These are phyloP conservation scores for Talaromyces borbonicus DNA, from an alignment of 495 filamentous ascomycete genomes.

Conservation along the genomic window DNA sequence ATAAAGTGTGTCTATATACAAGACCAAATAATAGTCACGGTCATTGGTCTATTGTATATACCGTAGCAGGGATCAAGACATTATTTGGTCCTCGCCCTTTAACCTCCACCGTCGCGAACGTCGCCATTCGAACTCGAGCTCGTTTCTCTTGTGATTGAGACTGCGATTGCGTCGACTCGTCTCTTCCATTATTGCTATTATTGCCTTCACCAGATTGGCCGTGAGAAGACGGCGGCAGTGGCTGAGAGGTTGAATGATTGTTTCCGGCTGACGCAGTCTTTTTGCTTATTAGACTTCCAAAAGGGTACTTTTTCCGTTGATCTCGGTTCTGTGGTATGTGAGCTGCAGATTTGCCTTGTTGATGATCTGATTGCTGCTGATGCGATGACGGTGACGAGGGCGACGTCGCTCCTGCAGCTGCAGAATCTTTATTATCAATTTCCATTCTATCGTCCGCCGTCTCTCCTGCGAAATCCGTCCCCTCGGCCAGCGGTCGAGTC, in stretches of 20 bases:
- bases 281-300: conserved; percentile 40
- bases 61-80: conserved; percentile 80
- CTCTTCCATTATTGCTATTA: conserved; percentile 28
- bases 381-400: too few relatives aligned
- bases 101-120: conserved; percentile 80
- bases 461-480: conserved; percentile 33
- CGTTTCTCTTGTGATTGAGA: conserved; percentile 1
- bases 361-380: conserved; percentile 11
- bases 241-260: conserved; percentile 9
- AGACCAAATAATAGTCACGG: neutral
- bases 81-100: conserved; percentile 49
- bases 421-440: conserved; percentile 13
- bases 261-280: conserved; percentile 12
- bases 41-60: conserved; percentile 51
- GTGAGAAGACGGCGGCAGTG: conserved; percentile 7
- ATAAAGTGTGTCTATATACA: neutral
- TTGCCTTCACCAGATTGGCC: conserved; percentile 10
- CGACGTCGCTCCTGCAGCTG: too few relatives aligned
- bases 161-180: conserved; percentile 14
- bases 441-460: conserved; percentile 36
- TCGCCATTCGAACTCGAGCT: conserved; percentile 61
- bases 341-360: conserved; percentile 1
- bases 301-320: conserved; percentile 37
- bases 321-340: conserved; percentile 11
- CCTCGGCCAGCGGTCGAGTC: conserved; percentile 37